Conservation (phyloP, 148 eudicot genomes). For the Diospyros lotus region DNA sequence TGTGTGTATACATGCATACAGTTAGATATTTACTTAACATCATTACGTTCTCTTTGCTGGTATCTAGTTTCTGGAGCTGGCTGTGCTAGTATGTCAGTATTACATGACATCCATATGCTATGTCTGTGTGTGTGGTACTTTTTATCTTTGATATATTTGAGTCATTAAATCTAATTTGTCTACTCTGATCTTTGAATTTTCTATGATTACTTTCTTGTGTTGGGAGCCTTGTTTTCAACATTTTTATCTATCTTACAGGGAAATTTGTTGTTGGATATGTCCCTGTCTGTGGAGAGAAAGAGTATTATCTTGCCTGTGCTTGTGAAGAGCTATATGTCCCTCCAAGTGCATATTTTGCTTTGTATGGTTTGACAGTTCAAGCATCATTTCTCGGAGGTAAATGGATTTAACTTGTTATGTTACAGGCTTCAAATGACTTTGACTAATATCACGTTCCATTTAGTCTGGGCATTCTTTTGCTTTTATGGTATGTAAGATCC, state of each 20-base stretch:
- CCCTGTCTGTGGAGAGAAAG: conserved; percentile 84
- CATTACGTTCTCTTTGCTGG: too few species aligned
- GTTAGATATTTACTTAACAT: too few species aligned
- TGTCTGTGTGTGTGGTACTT: not conserved
- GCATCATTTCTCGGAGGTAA: conserved; percentile 95
- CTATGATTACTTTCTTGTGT: too few species aligned
- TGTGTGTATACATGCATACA: too few species aligned
- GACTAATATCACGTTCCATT: not conserved
- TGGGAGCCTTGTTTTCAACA: not conserved
- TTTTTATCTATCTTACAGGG: conserved; percentile 36
- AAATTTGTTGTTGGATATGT: conserved; percentile 72
- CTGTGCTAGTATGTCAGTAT: not conserved
- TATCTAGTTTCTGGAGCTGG: too few species aligned
- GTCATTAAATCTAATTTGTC: too few species aligned
- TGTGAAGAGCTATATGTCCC: conserved; percentile 93
- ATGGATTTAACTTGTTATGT: conserved; percentile 12
- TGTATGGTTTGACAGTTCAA: conserved; percentile 77
- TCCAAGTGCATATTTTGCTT: conserved; percentile 84
- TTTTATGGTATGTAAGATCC: not conserved
- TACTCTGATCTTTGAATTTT: too few species aligned
- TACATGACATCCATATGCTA: not conserved
- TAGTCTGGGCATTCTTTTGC: not conserved
- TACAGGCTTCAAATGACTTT: not conserved
- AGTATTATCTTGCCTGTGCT: conserved; percentile 88
- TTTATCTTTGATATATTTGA: not conserved